Percentiles rank a stretch among this genome's conserved stretches.
phyloP scores from a whole-genome alignment of 2,329 filamentous ascomycete genomes.

The Fonsecaea monophora region DNA sequence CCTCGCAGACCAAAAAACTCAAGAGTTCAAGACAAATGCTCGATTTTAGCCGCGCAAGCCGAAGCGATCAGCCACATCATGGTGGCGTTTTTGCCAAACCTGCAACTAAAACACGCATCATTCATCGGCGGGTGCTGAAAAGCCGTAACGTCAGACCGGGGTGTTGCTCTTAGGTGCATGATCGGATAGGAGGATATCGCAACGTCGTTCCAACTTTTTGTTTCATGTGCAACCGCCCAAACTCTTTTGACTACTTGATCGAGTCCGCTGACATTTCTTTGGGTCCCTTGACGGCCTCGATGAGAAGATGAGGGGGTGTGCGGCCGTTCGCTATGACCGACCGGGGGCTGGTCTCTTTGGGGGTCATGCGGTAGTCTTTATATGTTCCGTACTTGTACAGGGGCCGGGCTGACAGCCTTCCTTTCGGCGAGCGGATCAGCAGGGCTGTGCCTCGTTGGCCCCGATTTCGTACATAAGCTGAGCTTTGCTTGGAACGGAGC shows the following conservation, averaged over 20 bases:
- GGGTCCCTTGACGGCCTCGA: background rate
- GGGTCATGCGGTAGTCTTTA: conserved; percentile 18
- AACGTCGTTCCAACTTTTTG: conserved; percentile 12
- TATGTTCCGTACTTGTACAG: conserved; percentile 4
- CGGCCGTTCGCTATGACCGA: conserved; percentile 1
- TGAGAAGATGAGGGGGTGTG: conserved; percentile 1
- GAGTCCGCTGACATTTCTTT: conserved; percentile 13
- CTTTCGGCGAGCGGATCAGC: conserved; percentile 5
- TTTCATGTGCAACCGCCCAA: conserved; percentile 2
- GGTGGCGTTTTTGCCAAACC: conserved; percentile 5
- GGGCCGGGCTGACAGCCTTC: conserved; percentile 9
- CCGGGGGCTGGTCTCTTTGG: background rate
- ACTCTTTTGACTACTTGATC: background rate
- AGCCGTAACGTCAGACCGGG: conserved; percentile 13
- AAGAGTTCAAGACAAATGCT: background rate
- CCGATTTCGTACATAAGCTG: background rate
- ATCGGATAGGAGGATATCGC: conserved; percentile 16
- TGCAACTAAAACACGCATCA: conserved; percentile 12
- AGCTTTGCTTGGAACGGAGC: background rate
- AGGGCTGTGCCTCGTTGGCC: conserved; percentile 10
- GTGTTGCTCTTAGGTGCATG: conserved; percentile 9
- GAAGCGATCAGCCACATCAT: background rate
- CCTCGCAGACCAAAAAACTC: too few species aligned
- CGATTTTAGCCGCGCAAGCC: conserved; percentile 5
- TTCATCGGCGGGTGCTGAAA: background rate